These are phyloP conservation scores for Chaetomium strumarium DNA, from an alignment of 2,329 filamentous ascomycete genomes.

Conservation along the genomic window DNA sequence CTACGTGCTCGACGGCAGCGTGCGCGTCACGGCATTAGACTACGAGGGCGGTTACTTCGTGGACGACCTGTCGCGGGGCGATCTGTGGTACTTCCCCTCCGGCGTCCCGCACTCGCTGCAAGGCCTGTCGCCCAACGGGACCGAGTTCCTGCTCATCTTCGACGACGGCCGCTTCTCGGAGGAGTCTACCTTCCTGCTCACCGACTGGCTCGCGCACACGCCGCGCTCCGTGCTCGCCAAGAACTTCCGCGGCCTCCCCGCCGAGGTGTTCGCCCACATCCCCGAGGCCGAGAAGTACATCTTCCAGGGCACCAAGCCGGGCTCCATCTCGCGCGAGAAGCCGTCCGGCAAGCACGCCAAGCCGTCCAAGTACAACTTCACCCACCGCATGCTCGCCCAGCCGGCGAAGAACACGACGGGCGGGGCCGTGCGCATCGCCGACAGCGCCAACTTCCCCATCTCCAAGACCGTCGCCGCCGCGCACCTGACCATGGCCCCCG, in stretches of 20 bases:
- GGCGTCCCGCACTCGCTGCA: conserved; percentile 74
- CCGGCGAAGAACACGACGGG: conserved; percentile 60
- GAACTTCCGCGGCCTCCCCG: conserved; percentile 63
- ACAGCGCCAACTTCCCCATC: conserved; percentile 70
- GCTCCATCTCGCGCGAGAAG: conserved; percentile 58
- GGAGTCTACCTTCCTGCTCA: conserved; percentile 65
- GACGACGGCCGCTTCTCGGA: conserved; percentile 48
- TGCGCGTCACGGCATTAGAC: conserved; percentile 67
- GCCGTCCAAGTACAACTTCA: conserved; percentile 62
- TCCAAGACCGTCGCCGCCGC: conserved; percentile 69
- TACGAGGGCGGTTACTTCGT: conserved; percentile 71
- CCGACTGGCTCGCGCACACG: conserved; percentile 69
- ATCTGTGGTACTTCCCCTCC: conserved; percentile 76
- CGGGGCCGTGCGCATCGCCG: conserved; percentile 66
- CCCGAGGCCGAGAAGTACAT: conserved; percentile 68
- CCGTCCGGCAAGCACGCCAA: conserved; percentile 57
- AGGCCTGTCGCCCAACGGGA: conserved; percentile 58
- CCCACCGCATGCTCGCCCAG: conserved; percentile 66
- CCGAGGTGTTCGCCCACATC: conserved; percentile 63
- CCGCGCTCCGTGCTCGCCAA: conserved; percentile 63
- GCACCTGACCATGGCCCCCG: conserved; percentile 64
- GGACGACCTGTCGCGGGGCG: conserved; percentile 69
- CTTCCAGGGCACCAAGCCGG: conserved; percentile 63
- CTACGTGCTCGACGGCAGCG: conserved; percentile 64
- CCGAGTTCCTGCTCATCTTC: conserved; percentile 45